Percentiles rank a stretch among this genome's conserved stretches.
Evolutionary conservation across 2,329 filamentous ascomycete genomes (phyloP).

Genomic region (Sclerotinia glacialis): DNA sequence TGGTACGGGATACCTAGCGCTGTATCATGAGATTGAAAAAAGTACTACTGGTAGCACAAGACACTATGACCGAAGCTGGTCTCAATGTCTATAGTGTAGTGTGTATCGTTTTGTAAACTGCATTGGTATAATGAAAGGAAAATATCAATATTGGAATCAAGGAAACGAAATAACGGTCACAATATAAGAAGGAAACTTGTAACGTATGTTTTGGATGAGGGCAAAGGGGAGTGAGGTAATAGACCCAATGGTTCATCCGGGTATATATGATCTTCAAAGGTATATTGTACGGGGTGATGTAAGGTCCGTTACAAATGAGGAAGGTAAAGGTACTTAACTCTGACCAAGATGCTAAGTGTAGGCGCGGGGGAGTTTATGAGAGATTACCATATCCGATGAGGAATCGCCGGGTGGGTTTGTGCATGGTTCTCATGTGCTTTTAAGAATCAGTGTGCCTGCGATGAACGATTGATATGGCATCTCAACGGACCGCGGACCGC

Average conservation of each 20-base stretch:
- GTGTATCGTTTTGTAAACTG: neutral
- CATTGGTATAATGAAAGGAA: neutral
- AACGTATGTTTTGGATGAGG: neutral
- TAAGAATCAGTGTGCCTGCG: neutral
- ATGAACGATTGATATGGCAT: conserved; percentile 9
- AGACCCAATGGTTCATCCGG: neutral
- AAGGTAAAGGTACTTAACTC: conserved; percentile 8
- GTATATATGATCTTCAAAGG: neutral
- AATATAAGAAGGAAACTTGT: neutral
- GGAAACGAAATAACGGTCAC: neutral
- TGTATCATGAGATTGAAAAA: neutral
- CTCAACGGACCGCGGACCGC: conserved; percentile 6
- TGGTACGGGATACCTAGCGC: neutral
- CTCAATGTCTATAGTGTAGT: conserved; percentile 5
- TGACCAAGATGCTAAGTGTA: conserved; percentile 12
- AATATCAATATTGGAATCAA: neutral
- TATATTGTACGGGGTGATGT: conserved; percentile 13
- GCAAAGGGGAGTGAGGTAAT: conserved; percentile 1
- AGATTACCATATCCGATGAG: conserved; percentile 21
- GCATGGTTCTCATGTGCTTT: conserved; percentile 17
- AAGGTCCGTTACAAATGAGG: neutral
- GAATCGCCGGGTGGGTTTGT: conserved; percentile 17
- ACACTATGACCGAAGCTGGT: conserved; percentile 1
- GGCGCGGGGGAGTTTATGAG: conserved; percentile 19
- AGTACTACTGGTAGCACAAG: neutral